Percentiles rank a stretch among this genome's conserved stretches.
These are phyloP conservation scores for Rhizopogon salebrosus DNA, from an alignment of 768 basidiomycete genomes.

Conservation along the genomic window DNA sequence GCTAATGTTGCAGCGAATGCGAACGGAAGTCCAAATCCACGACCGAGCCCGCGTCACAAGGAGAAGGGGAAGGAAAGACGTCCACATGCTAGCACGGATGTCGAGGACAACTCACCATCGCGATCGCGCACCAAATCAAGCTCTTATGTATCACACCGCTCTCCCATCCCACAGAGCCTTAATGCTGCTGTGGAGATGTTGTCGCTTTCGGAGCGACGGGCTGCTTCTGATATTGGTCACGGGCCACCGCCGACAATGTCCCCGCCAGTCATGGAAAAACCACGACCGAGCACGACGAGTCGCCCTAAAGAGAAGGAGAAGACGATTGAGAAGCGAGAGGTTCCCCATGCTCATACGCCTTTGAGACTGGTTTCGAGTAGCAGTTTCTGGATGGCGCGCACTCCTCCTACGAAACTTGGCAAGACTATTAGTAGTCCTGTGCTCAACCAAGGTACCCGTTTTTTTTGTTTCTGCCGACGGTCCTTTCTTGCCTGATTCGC, in stretches of 20 bases:
- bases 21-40: conserved; percentile 7
- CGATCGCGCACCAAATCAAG: conserved; percentile 50
- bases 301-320: conserved; percentile 16
- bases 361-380: conserved; percentile 35
- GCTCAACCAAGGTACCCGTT: conserved; percentile 56
- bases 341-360: conserved; percentile 42
- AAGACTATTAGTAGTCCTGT: conserved; percentile 68
- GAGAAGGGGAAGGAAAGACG: conserved; percentile 34
- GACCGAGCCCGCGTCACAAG: conserved; percentile 18
- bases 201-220: conserved; percentile 24
- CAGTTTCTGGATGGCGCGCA: conserved; percentile 29
- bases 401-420: conserved; percentile 45
- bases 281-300: conserved; percentile 26
- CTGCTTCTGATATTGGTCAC: conserved; percentile 23
- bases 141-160: conserved; percentile 47
- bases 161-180: conserved; percentile 64
- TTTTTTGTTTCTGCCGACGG: not conserved
- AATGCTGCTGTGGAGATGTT: conserved; percentile 69
- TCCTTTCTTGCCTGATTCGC: not conserved
- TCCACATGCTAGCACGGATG: conserved; percentile 22
- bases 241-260: conserved; percentile 12
- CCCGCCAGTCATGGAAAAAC: conserved; percentile 20
- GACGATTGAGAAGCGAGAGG: conserved; percentile 26
- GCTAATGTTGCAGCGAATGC: conserved; percentile 27
- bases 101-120: conserved; percentile 35